Base-by-base conservation (phyloP, 768 basidiomycete genomes). In the Agaricus subrufescens region DNA sequence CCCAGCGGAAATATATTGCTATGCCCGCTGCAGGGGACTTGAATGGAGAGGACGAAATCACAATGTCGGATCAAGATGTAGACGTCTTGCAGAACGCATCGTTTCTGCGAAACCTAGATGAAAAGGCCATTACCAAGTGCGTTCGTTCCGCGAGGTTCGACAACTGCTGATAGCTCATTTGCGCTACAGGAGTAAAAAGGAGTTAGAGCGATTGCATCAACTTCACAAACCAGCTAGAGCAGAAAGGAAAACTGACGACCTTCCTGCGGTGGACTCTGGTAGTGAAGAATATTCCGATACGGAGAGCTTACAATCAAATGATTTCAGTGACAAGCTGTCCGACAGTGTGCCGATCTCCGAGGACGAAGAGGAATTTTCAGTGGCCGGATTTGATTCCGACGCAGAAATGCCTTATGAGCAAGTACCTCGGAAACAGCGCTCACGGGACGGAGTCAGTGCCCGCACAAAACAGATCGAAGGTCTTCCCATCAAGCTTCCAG, bases 401-500 rank as follows among this genome's bases (percentile, higher is more conserved):
- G 73, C 73, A 38, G 90, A 91, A 70, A 88, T 89, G 82, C 74
- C 82, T 19, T 91, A 92, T 63, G 91, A 93, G 68, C 73, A 70
- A 25, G 69, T 70, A 30, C 83, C 87, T 12, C 81, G 89, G 46
- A 80, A 75, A 64, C 74, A 71, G 48, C 75, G 69, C n/a, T 72
- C 74, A 10, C 76, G 77, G 72, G 75, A 81, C 25, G 72, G 79
- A 47, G 71, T 79, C 25, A 56, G 54, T 37, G 23, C n/a, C 44
- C 38, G 30, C 15, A 47, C 29, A 34, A 62, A 58, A 58, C 76
- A 75, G 38, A 74, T 76, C 56, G 77, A 75, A 46, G 75, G 87
- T 14, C 74, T 96, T 30, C 92, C 95, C 9, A 94, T 96, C 65
- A 98, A 97, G 70, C 77, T 96, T 2, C 77, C 86, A 2, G 80